Evolutionary conservation across 495 filamentous ascomycete species (phyloP), one percentile per base, ranked within the genome.

Genomic region (Penicillium cosmopolitanum): DNA sequence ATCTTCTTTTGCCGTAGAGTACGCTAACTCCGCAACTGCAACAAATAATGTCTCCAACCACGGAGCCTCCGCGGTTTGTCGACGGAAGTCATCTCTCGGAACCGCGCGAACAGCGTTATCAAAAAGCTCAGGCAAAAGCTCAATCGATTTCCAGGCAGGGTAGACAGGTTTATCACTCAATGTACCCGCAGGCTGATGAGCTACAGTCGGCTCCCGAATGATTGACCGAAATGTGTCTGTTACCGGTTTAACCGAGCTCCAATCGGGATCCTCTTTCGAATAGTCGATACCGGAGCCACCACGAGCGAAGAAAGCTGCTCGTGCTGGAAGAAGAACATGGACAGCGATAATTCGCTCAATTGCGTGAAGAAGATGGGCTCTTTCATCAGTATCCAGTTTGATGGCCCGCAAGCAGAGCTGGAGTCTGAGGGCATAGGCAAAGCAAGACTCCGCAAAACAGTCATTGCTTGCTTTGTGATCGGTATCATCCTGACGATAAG

Each of bases 11-110:
- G 70, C 65, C n/a, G 66, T 65, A 13, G 73, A 77, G 51, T 67
- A 80, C 15, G 78, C 71, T 50, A 80, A 59, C 60, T 80, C 76
- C 18, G 76, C 74, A 36, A 89, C 72, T 10, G 75, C 73, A 53
- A 81, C 79, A 61, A 92, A 91, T 8, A 90, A 75, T 1, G 75
- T 78, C 68, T 90, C 84, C n/a, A 86, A 63, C 89, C 89, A 92
- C 4, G 77, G 75, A 31, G 81, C 79, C 61, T 89, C 86, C 34
- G 83, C 74, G 15, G 78, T 81, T 47, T 84, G 81, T 21, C 77
- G 76, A 51, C 84, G 77, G 50, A 83, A 82, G 10, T 81, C 73
- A 50, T 83, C 76, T 31, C 80, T 73, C 25, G 85, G 81, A 5
- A 82, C 74, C 23, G 73, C 82, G 47, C 79, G 79, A 16, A 82